Evolutionary conservation across 1,284 basidiomycete species (phyloP).

Genomic region (Entoloma clypeatum): DNA sequence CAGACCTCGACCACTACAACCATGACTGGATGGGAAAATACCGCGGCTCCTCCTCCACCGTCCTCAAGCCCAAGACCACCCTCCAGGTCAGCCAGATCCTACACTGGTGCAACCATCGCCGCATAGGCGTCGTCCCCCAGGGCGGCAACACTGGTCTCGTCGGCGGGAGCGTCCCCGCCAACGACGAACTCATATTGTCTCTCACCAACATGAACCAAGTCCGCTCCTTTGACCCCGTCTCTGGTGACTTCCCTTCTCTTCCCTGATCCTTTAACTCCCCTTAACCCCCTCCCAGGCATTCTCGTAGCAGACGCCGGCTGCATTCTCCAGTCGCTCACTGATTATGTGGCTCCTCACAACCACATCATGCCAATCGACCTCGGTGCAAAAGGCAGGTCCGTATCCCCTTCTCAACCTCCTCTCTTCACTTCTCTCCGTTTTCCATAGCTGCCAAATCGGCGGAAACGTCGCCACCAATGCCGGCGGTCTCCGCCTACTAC

Average conservation of each 20-base stretch:
- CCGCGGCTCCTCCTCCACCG: conserved; percentile 76
- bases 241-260: conserved; percentile 49
- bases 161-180: conserved; percentile 90
- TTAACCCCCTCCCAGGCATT: conserved; percentile 45
- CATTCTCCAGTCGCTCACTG: conserved; percentile 88
- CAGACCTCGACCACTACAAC: conserved; percentile 84
- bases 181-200: conserved; percentile 87
- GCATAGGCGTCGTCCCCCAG: conserved; percentile 91
- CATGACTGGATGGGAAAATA: conserved; percentile 99
- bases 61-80: conserved; percentile 87
- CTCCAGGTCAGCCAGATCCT: conserved; percentile 87
- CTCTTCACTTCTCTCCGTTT: conserved; percentile 5
- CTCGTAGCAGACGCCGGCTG: conserved; percentile 88
- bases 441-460: conserved; percentile 88
- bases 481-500: conserved; percentile 88
- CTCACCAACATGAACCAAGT: conserved; percentile 83
- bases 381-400: conserved; percentile 93
- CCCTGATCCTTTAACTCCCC: conserved; percentile 12
- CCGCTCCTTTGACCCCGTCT: conserved; percentile 90
- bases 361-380: conserved; percentile 98
- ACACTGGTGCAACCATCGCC: conserved; percentile 76
- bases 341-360: conserved; percentile 82
- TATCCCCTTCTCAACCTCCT: conserved; percentile 12
- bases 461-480: conserved; percentile 98
- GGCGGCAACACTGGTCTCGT: conserved; percentile 99